phyloP scores from a whole-genome alignment of 2,329 filamentous ascomycete species.

The Colletotrichum graminicola region DNA sequence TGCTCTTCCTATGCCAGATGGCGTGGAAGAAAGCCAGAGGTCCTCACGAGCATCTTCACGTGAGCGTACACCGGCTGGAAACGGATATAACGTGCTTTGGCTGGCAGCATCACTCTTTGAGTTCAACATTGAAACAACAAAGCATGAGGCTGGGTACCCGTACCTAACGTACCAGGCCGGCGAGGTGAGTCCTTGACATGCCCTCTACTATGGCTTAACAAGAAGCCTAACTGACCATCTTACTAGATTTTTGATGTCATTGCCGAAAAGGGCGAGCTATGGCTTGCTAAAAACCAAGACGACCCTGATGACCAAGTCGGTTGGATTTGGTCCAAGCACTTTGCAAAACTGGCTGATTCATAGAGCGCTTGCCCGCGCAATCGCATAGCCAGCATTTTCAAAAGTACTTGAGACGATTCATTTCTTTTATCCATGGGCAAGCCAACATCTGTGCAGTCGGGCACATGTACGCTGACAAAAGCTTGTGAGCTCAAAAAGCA shows the following conservation, averaged over 20 bases:
- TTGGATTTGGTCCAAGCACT: conserved; percentile 99
- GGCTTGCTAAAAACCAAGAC: conserved; percentile 98
- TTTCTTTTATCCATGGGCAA: conserved; percentile 12
- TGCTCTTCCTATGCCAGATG: conserved; percentile 83
- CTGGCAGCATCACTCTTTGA: conserved; percentile 94
- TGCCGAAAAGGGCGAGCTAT: conserved; percentile 95
- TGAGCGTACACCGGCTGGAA: conserved; percentile 65
- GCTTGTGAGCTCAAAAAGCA: conserved; percentile 9
- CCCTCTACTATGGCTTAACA: conserved; percentile 4
- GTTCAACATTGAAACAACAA: conserved; percentile 94
- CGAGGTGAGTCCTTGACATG: conserved; percentile 69
- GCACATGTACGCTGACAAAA: conserved; percentile 28
- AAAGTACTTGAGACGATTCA: conserved; percentile 19
- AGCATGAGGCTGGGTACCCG: conserved; percentile 93
- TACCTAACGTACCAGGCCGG: conserved; percentile 96
- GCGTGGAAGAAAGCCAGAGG: conserved; percentile 63
- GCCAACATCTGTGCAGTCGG: conserved; percentile 32
- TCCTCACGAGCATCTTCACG: conserved; percentile 71
- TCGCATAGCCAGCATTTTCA: conserved; percentile 29
- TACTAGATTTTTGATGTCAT: conserved; percentile 86
- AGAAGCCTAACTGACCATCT: conserved; percentile 22
- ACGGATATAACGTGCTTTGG: conserved; percentile 83
- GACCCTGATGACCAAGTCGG: conserved; percentile 83
- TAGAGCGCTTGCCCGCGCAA: conserved; percentile 44
- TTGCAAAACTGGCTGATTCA: conserved; percentile 75